Evolutionary conservation across 2,329 filamentous ascomycete species (phyloP), one percentile per base, ranked within the genome.

Genomic region (Cercospora canescens): DNA sequence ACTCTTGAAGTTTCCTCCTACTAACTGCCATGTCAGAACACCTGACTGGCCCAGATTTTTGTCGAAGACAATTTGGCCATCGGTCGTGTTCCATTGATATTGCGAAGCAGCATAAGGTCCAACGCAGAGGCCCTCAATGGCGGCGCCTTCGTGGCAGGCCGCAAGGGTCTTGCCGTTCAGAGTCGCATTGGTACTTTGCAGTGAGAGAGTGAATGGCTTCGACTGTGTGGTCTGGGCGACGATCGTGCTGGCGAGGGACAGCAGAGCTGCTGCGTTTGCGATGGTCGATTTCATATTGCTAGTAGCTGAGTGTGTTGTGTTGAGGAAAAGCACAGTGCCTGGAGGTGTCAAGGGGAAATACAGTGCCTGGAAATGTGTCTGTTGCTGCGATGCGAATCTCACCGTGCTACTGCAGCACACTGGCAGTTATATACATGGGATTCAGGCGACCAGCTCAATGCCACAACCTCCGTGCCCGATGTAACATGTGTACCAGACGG

Each of bases 71-170:
- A 52, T 34, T n/a, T 65, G 60, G 61, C 55, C 62, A 9, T 35
- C 34, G 37, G 65, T 70, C 30, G 68, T 71, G 67, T 74, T 74
- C 66, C 71, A 69, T 21, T 67, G 60, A 62, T 67, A 74, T 30
- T 66, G 63, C 21, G 56, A 52, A 34, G 56, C 61, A n/a, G 48
- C 32, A 16, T 28, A 45, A 21, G 35, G 48, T 35, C 62, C 66
- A 18, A 81, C 67, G 67, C 83, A 84, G 62, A 84, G 79, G 11
- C 75, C 78, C 70, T 84, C 82, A 61, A 84, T 82, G 4, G 78
- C 82, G 21, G 83, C 82, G 32, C 83, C 83, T 65, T 79, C 77
- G 71, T 84, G 82, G 73, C 82, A 85, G 63, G 82, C 72, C 5
- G 70, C 71, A 16, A 84, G 77, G 6, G 76, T 74, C 12, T 72